A percentile compares a stretch with the other conserved stretches of the same genome.
Evolutionary conservation across 2,329 filamentous ascomycete genomes (phyloP).

Genomic region (Trichophyton rubrum): DNA sequence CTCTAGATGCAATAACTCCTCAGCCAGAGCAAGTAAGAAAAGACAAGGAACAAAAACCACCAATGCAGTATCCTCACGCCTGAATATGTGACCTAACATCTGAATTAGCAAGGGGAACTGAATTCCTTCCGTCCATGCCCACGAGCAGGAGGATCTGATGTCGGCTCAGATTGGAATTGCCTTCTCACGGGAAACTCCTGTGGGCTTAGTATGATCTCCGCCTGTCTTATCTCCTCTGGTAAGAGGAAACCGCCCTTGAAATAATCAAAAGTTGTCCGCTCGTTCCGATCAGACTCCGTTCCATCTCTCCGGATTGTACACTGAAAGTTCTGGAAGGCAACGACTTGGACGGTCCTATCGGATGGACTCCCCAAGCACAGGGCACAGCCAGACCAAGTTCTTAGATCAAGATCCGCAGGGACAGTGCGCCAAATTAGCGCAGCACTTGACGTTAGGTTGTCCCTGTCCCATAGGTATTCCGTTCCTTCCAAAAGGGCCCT

Average conservation of each 20-base stretch:
- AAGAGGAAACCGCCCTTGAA: not conserved
- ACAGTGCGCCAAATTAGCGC: conserved; percentile 7
- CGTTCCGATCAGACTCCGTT: not conserved
- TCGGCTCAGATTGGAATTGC: not conserved
- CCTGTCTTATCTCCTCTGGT: not conserved
- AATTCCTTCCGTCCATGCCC: not conserved
- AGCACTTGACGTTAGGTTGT: not conserved
- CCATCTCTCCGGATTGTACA: not conserved
- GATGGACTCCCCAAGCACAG: conserved; percentile 3
- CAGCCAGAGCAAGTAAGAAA: not conserved
- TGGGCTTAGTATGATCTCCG: not conserved
- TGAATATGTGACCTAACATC: not conserved
- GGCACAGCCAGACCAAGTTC: conserved; percentile 3
- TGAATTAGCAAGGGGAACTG: not conserved
- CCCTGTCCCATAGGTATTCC: conserved; percentile 8
- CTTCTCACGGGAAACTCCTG: not conserved
- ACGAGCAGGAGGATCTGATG: not conserved
- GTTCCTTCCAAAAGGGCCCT: conserved; percentile 2
- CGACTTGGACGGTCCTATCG: not conserved
- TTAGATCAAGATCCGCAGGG: not conserved
- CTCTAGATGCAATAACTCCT: no score
- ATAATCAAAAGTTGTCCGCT: not conserved
- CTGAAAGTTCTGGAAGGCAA: conserved; percentile 8
- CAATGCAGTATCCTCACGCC: not conserved
- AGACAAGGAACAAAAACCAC: not conserved